Evolutionary conservation across 2,329 filamentous ascomycete species (phyloP), one percentile per base, ranked within the genome.

Genomic region (Paracoccidioides brasiliensis): DNA sequence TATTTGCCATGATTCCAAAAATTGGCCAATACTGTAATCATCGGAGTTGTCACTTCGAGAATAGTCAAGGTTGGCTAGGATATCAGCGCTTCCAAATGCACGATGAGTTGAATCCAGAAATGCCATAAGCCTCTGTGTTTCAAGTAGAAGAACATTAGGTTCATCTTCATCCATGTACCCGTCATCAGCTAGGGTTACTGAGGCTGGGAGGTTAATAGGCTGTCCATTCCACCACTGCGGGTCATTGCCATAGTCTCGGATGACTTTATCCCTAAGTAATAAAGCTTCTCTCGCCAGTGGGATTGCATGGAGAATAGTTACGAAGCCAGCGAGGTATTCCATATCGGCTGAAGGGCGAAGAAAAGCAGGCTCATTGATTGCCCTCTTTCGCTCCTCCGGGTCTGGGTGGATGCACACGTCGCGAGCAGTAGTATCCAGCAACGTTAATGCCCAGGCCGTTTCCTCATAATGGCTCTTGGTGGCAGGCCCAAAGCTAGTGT

Each of bases 261-360:
- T 66, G 5, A 71, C 61, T 32, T 74, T 67, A 6, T 70, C 69
- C n/a, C 76, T 71, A 43, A 75, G 65, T 10, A 84, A 66, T 8
- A 84, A 70, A 7, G 78, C 76, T 63, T 83, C 80, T 55, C 80
- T 74, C 22, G 77, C 78, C 35, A 78, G 67, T 3, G 81, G 80
- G 55, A 84, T 82, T 22, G 77, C 74, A 62, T 82, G 79, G n/a
- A 82, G 72, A 56, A 85, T 82, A 4, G 80, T 82, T 45, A 85
- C 63, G 22, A 83, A 69, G 3, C 76, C 77, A 33, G 78, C 76
- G n/a, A 83, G 68, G 61, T 80, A 80, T 56, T 79, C 73, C 44
- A 70, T 72, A 45, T 75, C 72, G 10, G 76, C 71, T 2, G 77
- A 70, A 14, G 79, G 79, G 56, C 81, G 81, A 53, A 84, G 68